phyloP scores from a whole-genome alignment of 257 asterid genomes.

The Jacaranda mimosifolia region DNA sequence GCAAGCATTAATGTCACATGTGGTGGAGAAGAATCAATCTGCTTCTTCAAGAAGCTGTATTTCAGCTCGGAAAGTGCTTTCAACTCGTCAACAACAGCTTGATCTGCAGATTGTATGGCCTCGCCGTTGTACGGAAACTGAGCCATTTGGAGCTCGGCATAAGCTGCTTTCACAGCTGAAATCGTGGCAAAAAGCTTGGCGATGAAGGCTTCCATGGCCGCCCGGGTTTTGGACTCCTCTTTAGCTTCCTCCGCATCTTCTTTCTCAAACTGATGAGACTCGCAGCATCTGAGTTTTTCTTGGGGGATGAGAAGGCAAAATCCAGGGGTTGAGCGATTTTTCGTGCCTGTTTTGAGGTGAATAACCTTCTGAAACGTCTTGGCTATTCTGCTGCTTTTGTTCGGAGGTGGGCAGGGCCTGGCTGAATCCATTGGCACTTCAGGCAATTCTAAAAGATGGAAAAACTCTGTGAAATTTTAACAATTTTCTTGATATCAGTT shows the following conservation, averaged over 20 bases:
- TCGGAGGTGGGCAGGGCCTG: slow-evolving; percentile 52
- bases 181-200: slow-evolving; percentile 92
- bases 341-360: slow-evolving; percentile 51
- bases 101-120: slow-evolving; percentile 85
- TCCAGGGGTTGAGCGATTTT: slow-evolving; percentile 55
- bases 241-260: slow-evolving; percentile 67
- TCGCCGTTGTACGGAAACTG: slow-evolving; percentile 88
- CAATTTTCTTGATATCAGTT: slow-evolving; percentile 16
- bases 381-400: slow-evolving; percentile 59
- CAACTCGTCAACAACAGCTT: slow-evolving; percentile 81
- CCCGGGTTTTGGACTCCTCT: slow-evolving; percentile 62
- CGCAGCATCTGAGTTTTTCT: slow-evolving; percentile 87
- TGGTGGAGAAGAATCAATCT: slow-evolving; percentile 86
- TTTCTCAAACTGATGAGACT: slow-evolving; percentile 63
- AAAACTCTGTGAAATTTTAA: neutral
- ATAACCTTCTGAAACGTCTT: slow-evolving; percentile 68
- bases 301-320: slow-evolving; percentile 82
- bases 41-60: slow-evolving; percentile 65
- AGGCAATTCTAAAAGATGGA: neutral
- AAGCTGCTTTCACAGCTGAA: slow-evolving; percentile 89
- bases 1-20: slow-evolving; percentile 91
- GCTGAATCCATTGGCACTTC: slow-evolving; percentile 65
- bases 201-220: slow-evolving; percentile 83
- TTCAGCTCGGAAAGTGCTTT: slow-evolving; percentile 84
- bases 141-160: slow-evolving; percentile 94